Percentiles rank a stretch among this genome's conserved stretches.
These are phyloP conservation scores for Rossbeevera mucosa DNA, from an alignment of 768 basidiomycete species.

Conservation along the genomic window DNA sequence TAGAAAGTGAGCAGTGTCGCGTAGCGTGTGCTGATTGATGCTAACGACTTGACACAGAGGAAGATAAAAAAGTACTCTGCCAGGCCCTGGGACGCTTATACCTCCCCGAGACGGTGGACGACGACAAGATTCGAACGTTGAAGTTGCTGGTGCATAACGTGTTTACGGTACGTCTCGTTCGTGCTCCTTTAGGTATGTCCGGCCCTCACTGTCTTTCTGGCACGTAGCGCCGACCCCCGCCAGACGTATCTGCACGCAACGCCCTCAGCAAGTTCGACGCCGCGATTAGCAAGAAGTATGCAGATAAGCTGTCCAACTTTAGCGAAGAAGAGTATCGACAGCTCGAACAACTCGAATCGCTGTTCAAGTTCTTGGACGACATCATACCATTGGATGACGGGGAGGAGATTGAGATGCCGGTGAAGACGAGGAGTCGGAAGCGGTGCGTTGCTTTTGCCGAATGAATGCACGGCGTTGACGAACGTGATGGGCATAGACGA, in stretches of 20 bases:
- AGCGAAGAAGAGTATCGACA: constrained; percentile 64
- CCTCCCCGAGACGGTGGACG: constrained; percentile 67
- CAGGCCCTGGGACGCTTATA: constrained; percentile 59
- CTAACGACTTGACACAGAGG: constrained; percentile 35
- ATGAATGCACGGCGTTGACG: neutral
- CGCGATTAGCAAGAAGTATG: constrained; percentile 64
- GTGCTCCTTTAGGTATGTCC: neutral
- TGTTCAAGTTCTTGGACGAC: constrained; percentile 70
- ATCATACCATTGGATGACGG: constrained; percentile 66
- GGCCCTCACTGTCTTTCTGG: neutral
- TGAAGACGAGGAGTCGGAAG: constrained; percentile 39
- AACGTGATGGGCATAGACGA: constrained; percentile 37
- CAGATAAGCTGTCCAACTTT: constrained; percentile 64
- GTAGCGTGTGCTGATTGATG: too few species aligned
- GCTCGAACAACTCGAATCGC: constrained; percentile 52
- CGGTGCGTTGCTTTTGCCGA: constrained; percentile 37
- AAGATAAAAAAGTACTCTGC: constrained; percentile 58
- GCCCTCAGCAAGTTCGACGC: constrained; percentile 70
- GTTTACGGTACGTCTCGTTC: constrained; percentile 9
- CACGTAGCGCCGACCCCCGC: constrained; percentile 51
- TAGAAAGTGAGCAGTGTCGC: constrained; percentile 44
- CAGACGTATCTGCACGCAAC: constrained; percentile 59
- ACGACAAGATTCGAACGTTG: constrained; percentile 58
- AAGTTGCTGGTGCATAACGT: constrained; percentile 54
- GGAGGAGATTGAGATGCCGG: constrained; percentile 40